These are phyloP conservation scores for Trichoderma breve DNA, from an alignment of 2,329 filamentous ascomycete species.

Conservation along the genomic window DNA sequence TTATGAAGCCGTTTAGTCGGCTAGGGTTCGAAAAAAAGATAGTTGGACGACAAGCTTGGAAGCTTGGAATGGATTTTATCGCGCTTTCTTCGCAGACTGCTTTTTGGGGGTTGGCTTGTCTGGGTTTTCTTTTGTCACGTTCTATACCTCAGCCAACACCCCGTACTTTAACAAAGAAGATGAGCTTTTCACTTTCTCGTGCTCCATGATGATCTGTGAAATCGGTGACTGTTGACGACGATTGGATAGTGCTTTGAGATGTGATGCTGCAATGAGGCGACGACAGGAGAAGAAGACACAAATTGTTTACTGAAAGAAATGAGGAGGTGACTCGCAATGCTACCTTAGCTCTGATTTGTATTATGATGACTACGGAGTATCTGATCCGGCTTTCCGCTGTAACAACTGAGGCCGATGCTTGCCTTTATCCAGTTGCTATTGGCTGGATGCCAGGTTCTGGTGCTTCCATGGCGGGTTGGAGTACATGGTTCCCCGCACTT, in stretches of 20 bases:
- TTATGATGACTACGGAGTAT: background rate
- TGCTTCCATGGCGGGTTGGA: background rate
- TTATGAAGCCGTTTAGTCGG: background rate
- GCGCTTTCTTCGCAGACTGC: background rate
- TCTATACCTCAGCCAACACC: background rate
- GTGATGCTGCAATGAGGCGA: background rate
- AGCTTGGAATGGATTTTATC: background rate
- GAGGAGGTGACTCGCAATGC: background rate
- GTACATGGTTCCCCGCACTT: constrained; percentile 19
- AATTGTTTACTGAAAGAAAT: background rate
- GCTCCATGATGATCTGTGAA: background rate
- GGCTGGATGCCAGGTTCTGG: background rate
- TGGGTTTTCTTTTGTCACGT: background rate
- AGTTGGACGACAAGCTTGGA: background rate
- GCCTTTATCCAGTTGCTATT: background rate
- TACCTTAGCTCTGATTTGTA: background rate
- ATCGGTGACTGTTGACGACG: background rate
- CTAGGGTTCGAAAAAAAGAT: background rate
- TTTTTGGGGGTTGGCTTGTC: background rate
- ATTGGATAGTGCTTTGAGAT: background rate
- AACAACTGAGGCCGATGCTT: background rate
- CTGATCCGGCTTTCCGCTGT: background rate
- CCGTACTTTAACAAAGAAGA: background rate
- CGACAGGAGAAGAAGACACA: background rate
- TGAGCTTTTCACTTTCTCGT: background rate